Conservation (phyloP, 108 stramenopile species). For the Epithemia pelagica region DNA sequence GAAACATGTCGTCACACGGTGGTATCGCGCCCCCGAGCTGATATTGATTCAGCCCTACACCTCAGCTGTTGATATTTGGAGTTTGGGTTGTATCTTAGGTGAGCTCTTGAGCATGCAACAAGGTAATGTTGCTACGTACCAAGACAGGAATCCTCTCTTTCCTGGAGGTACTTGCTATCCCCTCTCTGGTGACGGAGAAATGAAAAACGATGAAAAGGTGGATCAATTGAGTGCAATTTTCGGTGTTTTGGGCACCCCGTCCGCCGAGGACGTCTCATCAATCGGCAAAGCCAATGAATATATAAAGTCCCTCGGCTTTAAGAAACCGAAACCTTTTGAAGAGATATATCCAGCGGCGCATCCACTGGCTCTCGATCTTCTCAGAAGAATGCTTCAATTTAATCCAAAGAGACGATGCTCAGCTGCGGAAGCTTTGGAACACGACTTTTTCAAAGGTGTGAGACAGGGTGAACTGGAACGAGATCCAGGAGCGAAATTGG, state of each 20-base stretch:
- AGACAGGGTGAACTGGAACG: constrained; percentile 57
- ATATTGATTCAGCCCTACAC: constrained; percentile 95
- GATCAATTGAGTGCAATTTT: constrained; percentile 98
- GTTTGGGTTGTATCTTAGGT: constrained; percentile 86
- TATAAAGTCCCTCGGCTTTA: constrained; percentile 52
- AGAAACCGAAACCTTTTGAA: constrained; percentile 43
- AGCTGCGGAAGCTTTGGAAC: constrained; percentile 89
- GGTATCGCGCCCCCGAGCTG: constrained; percentile 98
- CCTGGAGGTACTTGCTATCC: constrained; percentile 96
- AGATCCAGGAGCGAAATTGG: constrained; percentile 37
- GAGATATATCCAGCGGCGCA: constrained; percentile 73
- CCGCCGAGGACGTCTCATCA: constrained; percentile 69
- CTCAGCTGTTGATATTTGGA: constrained; percentile 96
- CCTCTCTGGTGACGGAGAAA: constrained; percentile 69
- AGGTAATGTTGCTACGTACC: constrained; percentile 79
- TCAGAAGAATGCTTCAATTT: constrained; percentile 90
- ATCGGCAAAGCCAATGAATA: constrained; percentile 77
- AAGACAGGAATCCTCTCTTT: constrained; percentile 92
- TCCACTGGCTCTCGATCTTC: constrained; percentile 77
- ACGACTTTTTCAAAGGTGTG: constrained; percentile 79
- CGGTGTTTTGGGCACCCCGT: constrained; percentile 88
- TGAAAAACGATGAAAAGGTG: constrained; percentile 57
- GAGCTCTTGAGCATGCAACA: constrained; percentile 92
- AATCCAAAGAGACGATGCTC: constrained; percentile 86
- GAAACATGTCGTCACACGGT: constrained; percentile 97